Evolutionary conservation across 2,329 filamentous ascomycete genomes (phyloP), one percentile per base, ranked within the genome.

Genomic region (Monilinia vaccinii-corymbosi): DNA sequence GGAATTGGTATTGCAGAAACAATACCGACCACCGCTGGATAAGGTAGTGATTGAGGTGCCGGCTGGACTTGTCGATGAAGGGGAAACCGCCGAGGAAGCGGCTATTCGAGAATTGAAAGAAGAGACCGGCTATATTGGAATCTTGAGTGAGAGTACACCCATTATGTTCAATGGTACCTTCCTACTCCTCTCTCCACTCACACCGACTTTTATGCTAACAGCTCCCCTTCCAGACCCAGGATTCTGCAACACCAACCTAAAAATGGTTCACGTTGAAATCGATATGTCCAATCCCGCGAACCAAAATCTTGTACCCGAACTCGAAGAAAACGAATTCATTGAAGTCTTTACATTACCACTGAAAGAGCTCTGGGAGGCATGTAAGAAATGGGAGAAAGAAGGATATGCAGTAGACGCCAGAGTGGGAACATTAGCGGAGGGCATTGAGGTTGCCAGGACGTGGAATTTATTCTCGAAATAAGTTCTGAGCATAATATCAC

Each of bases 221-320:
- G 14, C 9, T 9, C 2, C 13, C 4, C 16, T 42, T 18, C 14
- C 60, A 78, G 79, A 85, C 69, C 82, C 83, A 4, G 83, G 82
- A 13, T 85, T 87, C 71, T 86, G 82, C 72, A 86, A 85, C 70
- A 86, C 84, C 6, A 87, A 86, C 67, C 74, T 85, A 46, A 78
- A 80, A 40, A 79, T 80, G 73, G 71, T 81, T 3, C 78, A 80
- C 58, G 71, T 80, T 21, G 75, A 73, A 5, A 72, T 81, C 62
- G 77, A 80, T 63, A 71, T 79, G 64, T 73, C 73, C 1, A 66
- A 71, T 6, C 72, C 75, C 1, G 73, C 73, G 60, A 81, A 81
- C 63, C 72, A 77, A 62, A 73, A 77, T 38, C 75, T 74, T 4
- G 69, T 76, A 57, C 76, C 78, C 2, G 71, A 77, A 61, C 70